Evolutionary conservation across 2,329 filamentous ascomycete species (phyloP), one percentile per base, ranked within the genome.

Genomic region (Alternaria sp.): DNA sequence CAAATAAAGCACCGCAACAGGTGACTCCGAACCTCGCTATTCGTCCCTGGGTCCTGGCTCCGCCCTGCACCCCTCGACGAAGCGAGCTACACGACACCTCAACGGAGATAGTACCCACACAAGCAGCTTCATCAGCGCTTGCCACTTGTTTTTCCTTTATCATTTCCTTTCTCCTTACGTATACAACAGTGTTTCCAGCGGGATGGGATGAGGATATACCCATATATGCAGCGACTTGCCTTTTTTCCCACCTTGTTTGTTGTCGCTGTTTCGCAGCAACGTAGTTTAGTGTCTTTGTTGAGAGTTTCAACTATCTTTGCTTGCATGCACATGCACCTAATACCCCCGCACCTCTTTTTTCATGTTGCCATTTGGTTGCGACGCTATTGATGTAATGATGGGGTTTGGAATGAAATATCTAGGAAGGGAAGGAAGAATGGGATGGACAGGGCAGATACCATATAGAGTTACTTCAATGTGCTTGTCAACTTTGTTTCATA

Each of bases 11-110:
- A 78, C 75, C 78, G 44, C 75, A 72, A 70, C 77, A 79, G 77
- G 77, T 79, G 77, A 77, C 74, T 71, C 75, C 77, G 77, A 78
- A 77, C 76, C 77, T 77, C 77, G 73, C 23, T 54, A 12, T 44
- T 44, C 52, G 32, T 54, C 52, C 23, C 52, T 40, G 49, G 49
- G 49, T 52, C 49, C 49, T 25, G 49, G 49, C 49, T 59, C 47
- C 5, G 49, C 49, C 49, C 19, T 52, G 49, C 30, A 58, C 65
- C 61, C 58, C 51, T 55, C 47, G 56, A 57, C 59, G 68, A 68
- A 67, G 61, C 74, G 76, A 77, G 77, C 74, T 74, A 74, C 75
- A 74, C 67, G 71, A 71, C 77, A 74, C 77, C 77, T 71, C 70
- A 62, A 79, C 77, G 77, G 76, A 71, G 68, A 52, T 25, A 10